Evolutionary conservation across 2,329 filamentous ascomycete species (phyloP).

Genomic region (Diplocarpon mali): DNA sequence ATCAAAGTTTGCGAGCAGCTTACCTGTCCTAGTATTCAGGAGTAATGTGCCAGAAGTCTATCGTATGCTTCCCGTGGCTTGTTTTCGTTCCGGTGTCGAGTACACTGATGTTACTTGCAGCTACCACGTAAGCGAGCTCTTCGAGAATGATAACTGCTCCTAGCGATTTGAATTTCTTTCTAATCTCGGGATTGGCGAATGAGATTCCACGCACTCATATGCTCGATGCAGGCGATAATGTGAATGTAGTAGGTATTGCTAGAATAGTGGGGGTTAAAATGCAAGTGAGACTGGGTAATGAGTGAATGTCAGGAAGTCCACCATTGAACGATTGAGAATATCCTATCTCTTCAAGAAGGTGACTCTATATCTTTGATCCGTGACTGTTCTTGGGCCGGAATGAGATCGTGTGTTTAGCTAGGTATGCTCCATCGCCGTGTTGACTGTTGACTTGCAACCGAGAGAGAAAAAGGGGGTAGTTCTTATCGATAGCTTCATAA

Average conservation of each 20-base stretch:
- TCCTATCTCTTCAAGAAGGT: constrained; percentile 11
- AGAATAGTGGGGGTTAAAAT: constrained; percentile 18
- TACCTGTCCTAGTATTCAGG: constrained; percentile 13
- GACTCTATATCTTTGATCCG: constrained; percentile 13
- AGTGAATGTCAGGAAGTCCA: constrained; percentile 3
- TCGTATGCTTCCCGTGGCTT: constrained; percentile 15
- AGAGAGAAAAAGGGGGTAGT: background rate
- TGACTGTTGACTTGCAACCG: background rate
- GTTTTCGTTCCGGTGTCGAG: constrained; percentile 13
- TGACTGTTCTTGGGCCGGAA: background rate
- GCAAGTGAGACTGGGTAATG: constrained; percentile 17
- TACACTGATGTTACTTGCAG: constrained; percentile 14
- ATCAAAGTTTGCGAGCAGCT: constrained; percentile 15
- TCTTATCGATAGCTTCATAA: constrained; percentile 9
- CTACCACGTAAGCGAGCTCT: constrained; percentile 12
- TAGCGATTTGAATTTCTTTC: constrained; percentile 15
- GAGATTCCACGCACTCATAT: constrained; percentile 18
- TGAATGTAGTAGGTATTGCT: constrained; percentile 21
- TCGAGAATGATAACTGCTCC: constrained; percentile 14
- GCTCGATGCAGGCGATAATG: constrained; percentile 20
- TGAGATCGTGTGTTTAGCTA: too few relatives aligned
- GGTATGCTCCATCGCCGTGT: too few relatives aligned
- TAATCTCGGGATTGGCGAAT: constrained; percentile 15
- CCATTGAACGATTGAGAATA: constrained; percentile 17
- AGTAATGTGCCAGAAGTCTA: constrained; percentile 12